Evolutionary conservation across 495 filamentous ascomycete species (phyloP).

Genomic region (Neurospora sp.): DNA sequence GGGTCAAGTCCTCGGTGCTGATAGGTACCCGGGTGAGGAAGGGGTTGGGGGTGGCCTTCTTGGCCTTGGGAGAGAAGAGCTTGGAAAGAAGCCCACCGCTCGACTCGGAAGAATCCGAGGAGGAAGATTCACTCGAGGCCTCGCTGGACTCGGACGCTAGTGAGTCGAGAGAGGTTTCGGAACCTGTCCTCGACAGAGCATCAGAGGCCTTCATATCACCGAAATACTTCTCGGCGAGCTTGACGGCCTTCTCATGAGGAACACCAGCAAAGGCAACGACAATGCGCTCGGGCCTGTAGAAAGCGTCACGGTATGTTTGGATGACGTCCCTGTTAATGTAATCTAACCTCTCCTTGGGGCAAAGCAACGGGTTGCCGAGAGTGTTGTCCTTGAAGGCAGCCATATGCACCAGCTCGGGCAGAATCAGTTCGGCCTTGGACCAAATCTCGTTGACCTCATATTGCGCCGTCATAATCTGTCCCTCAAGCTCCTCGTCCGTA

Average conservation of each 20-base stretch:
- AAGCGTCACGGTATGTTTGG: constrained; percentile 67
- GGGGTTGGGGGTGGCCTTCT: constrained; percentile 53
- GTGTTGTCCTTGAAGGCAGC: constrained; percentile 94
- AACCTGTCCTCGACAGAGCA: constrained; percentile 48
- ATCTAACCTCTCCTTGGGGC: constrained; percentile 70
- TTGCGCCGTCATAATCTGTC: constrained; percentile 80
- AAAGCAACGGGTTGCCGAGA: constrained; percentile 84
- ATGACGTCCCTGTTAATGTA: constrained; percentile 68
- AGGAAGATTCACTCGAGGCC: constrained; percentile 19
- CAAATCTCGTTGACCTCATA: constrained; percentile 98
- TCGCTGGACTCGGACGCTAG: constrained; percentile 32
- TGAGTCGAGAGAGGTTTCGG: constrained; percentile 37
- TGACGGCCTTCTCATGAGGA: constrained; percentile 67
- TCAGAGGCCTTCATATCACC: constrained; percentile 65
- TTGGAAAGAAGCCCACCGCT: constrained; percentile 56
- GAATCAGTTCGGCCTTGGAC: constrained; percentile 91
- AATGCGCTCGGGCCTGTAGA: constrained; percentile 81
- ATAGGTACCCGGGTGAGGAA: constrained; percentile 24
- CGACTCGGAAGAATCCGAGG: constrained; percentile 40
- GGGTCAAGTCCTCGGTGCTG: constrained; percentile 46
- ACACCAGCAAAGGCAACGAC: constrained; percentile 95
- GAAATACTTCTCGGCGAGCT: constrained; percentile 73
- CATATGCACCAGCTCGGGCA: constrained; percentile 91
- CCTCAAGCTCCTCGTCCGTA: constrained; percentile 77
- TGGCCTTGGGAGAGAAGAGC: constrained; percentile 68